These are phyloP conservation scores for Sisymbrium altissimum DNA, from an alignment of 345 rosid genomes.

Conservation along the genomic window DNA sequence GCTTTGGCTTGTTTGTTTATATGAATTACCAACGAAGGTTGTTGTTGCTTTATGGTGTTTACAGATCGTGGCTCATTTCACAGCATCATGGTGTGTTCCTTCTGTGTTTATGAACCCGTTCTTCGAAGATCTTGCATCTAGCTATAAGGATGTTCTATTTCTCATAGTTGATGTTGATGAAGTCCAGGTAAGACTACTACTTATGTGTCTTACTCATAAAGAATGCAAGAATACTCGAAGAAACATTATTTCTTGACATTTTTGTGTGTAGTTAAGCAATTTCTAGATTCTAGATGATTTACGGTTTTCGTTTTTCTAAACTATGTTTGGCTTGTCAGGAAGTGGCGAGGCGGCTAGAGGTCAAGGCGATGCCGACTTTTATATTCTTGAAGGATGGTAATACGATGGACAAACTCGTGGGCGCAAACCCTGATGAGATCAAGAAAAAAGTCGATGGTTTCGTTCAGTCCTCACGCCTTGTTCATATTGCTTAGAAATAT, in stretches of 20 bases:
- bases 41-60: conserved; percentile 9
- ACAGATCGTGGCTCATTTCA: conserved; percentile 82
- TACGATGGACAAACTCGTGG: conserved; percentile 67
- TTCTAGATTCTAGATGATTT: neutral
- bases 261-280: neutral
- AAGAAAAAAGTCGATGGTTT: conserved; percentile 72
- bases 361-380: conserved; percentile 97
- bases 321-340: conserved; percentile 45
- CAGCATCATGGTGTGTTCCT: conserved; percentile 91
- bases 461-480: conserved; percentile 48
- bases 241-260: neutral
- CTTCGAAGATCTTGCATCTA: conserved; percentile 65
- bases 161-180: conserved; percentile 89
- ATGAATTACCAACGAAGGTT: neutral
- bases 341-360: conserved; percentile 61
- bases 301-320: neutral
- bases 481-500: conserved; percentile 3
- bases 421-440: conserved; percentile 88
- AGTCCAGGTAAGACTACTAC: conserved; percentile 52
- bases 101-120: conserved; percentile 83
- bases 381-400: conserved; percentile 63
- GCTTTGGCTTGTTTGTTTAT: neutral
- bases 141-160: conserved; percentile 62
- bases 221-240: neutral
- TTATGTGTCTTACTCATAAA: neutral